Evolutionary conservation across 768 basidiomycete species (phyloP), one percentile per base, ranked within the genome.

Genomic region (Lentinula boryana): DNA sequence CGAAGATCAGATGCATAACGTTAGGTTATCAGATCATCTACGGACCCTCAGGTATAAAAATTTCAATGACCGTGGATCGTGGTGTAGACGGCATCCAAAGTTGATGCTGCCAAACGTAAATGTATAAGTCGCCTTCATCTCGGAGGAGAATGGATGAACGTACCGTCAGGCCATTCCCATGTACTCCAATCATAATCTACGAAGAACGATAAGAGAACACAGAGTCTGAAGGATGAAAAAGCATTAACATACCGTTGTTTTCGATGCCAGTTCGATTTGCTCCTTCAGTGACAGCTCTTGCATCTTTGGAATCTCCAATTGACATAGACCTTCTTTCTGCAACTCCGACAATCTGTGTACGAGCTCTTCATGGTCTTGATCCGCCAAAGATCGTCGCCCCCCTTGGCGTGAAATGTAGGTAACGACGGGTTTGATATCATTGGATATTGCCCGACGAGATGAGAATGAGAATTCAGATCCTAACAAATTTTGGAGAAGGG

Each of bases 101-200:
- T 46, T 87, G 72, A 67, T 87, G 85, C 66, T 69, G 33, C 16
- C 53, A 23, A 55, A 18, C 50, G n/a, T 44, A 27, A 21, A 54
- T 27, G 3, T 27, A 27, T 27, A 27, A 3, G 27, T 27, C 27
- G 54, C 48, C 33, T 53, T 48, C 54, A 44, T n/a, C 21, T 54
- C 44, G 13, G 21, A 3, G 27, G n/a, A 44, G 35, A 60, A 60
- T 27, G 40, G 36, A 8, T 7, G 9, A 38, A 65, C 65, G 62
- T 64, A 76, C 75, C 55, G 88, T 87, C 9, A 92, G 75, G 41
- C 87, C 87, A 70, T 87, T 89, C 31, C 87, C 88, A 66, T 87
- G 85, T 21, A 87, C 82, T 36, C 85, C 86, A 48, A 88, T 68
- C 65, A 88, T 69, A 59, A 84, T 74, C 83, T 85, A 52, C 27